A percentile compares a stretch with the other conserved stretches of the same genome.
Evolutionary conservation across 2,329 filamentous ascomycete genomes (phyloP).

Genomic region (Epichloe scottii): DNA sequence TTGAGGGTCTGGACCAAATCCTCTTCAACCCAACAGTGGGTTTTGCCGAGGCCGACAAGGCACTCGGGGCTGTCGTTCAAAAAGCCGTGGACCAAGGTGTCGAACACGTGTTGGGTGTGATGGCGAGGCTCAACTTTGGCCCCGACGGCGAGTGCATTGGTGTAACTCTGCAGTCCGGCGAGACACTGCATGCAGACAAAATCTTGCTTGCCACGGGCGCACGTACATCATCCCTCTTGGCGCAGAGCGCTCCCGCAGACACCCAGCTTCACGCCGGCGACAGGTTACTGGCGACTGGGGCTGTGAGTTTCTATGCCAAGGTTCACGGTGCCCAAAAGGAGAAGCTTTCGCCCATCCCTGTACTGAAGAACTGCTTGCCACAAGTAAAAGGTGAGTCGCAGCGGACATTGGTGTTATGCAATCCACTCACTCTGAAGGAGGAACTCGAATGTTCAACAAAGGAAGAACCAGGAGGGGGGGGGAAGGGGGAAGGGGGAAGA

Average conservation of each 20-base stretch:
- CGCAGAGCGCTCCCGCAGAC: conserved; percentile 35
- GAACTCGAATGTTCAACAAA: too few relatives aligned
- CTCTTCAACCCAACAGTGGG: conserved; percentile 46
- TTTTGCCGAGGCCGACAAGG: conserved; percentile 46
- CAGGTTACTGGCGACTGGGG: conserved; percentile 44
- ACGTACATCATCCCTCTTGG: conserved; percentile 41
- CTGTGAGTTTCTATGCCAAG: conserved; percentile 28
- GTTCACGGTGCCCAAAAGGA: conserved; percentile 31
- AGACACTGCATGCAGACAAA: conserved; percentile 35
- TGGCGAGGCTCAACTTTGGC: conserved; percentile 34
- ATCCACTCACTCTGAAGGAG: background rate
- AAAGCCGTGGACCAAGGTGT: conserved; percentile 39
- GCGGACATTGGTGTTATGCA: background rate
- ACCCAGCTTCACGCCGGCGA: conserved; percentile 38
- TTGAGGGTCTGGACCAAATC: conserved; percentile 40
- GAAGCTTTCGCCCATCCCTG: conserved; percentile 36
- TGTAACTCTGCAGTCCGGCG: conserved; percentile 34
- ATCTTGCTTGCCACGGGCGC: conserved; percentile 44
- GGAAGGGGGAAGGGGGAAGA: too few relatives aligned
- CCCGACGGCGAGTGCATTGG: conserved; percentile 33
- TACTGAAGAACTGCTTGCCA: conserved; percentile 34
- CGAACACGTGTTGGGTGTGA: conserved; percentile 40
- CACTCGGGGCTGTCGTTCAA: conserved; percentile 40
- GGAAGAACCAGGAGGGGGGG: too few relatives aligned
- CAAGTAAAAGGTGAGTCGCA: conserved; percentile 27